Conservation (phyloP, 202 grass and related monocot genomes). For the Elaeis oleifera region DNA sequence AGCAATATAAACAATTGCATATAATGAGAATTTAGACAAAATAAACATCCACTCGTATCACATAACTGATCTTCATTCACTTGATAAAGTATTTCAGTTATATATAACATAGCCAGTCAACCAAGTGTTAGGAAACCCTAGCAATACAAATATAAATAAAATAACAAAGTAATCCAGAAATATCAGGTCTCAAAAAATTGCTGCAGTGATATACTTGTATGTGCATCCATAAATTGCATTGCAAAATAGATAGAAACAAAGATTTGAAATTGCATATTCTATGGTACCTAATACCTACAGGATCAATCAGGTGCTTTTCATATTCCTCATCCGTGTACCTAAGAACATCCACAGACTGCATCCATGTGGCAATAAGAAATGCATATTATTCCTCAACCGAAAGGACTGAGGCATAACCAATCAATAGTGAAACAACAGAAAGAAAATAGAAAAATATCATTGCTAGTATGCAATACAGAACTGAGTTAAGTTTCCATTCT, state of each 20-base stretch:
- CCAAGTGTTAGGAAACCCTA: too few species aligned
- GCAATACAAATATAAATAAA: too few species aligned
- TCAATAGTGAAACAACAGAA: neutral
- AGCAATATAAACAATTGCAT: too few species aligned
- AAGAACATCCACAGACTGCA: conserved; percentile 79
- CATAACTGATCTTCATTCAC: too few species aligned
- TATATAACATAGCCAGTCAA: too few species aligned
- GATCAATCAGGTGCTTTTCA: conserved; percentile 88
- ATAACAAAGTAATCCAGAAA: too few species aligned
- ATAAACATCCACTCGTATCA: too few species aligned
- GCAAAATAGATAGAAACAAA: neutral
- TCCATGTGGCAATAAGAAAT: conserved; percentile 26
- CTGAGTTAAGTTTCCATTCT: neutral
- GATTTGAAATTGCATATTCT: neutral
- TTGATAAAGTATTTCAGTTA: too few species aligned
- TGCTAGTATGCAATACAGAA: neutral
- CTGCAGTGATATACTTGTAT: too few species aligned
- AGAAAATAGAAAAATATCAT: neutral
- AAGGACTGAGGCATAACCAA: neutral
- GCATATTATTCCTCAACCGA: neutral
- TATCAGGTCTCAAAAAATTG: too few species aligned
- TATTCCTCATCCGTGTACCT: conserved; percentile 92
- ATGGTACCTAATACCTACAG: conserved; percentile 69
- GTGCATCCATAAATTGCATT: neutral
- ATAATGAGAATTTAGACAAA: too few species aligned